These are phyloP conservation scores for Malassezia pachydermatis DNA, from an alignment of 1,284 basidiomycete genomes.

Conservation along the genomic window DNA sequence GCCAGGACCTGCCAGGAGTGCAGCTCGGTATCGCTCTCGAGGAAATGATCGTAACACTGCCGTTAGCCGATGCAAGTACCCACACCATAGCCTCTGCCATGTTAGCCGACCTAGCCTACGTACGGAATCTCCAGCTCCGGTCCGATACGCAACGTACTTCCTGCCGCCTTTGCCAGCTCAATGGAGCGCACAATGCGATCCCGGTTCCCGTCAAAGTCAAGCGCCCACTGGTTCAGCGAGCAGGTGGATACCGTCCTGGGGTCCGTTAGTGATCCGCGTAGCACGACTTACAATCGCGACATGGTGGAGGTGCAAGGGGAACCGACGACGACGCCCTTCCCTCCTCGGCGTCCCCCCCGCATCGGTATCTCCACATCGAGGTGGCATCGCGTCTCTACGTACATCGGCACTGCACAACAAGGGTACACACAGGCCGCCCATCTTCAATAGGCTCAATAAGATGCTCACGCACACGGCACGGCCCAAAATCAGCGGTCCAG, in stretches of 20 bases:
- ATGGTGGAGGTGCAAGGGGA: slow-evolving; percentile 1
- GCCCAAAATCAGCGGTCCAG: slow-evolving; percentile 1
- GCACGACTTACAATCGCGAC: slow-evolving; percentile 8
- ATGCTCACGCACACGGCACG: slow-evolving; percentile 4
- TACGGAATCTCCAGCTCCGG: slow-evolving; percentile 96
- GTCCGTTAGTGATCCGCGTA: too few species aligned
- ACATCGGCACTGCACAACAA: neutral
- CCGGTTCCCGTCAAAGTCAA: slow-evolving; percentile 74
- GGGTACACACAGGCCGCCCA: slow-evolving; percentile 14
- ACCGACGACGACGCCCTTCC: too few species aligned
- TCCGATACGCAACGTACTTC: slow-evolving; percentile 88
- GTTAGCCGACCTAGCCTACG: slow-evolving; percentile 18
- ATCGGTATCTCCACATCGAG: too few species aligned
- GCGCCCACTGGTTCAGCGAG: slow-evolving; percentile 88
- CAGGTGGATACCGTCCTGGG: slow-evolving; percentile 52
- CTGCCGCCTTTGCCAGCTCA: slow-evolving; percentile 68
- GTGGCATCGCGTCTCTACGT: neutral
- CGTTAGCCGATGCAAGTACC: neutral
- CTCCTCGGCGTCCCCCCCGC: too few species aligned
- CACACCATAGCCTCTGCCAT: slow-evolving; percentile 25
- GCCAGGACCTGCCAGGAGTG: slow-evolving; percentile 45
- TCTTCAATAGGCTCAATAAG: slow-evolving; percentile 17
- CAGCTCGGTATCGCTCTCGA: slow-evolving; percentile 36
- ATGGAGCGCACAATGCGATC: slow-evolving; percentile 86
- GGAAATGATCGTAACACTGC: slow-evolving; percentile 42